Conservation (phyloP, 139 green algal genomes). For the Chlamydomonas applanata region DNA sequence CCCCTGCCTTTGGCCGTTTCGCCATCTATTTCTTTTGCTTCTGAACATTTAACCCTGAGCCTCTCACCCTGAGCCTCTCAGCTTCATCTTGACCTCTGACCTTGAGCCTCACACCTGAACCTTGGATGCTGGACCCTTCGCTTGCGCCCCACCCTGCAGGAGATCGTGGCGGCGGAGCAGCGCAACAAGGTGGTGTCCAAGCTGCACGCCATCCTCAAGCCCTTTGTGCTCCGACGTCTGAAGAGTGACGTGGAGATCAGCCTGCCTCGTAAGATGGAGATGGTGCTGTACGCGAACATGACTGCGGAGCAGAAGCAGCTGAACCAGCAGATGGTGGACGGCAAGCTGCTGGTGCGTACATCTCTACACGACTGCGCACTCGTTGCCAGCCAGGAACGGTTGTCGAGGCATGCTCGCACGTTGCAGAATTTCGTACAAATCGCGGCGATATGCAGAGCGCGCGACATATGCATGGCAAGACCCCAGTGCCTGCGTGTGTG, state of each 20-base stretch:
- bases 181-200: slow-evolving; percentile 69
- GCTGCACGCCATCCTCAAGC: slow-evolving; percentile 89
- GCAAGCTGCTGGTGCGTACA: slow-evolving; percentile 57
- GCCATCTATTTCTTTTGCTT: too few species aligned
- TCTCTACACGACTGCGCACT: too few species aligned
- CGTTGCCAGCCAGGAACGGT: too few species aligned
- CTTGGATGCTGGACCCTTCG: too few species aligned
- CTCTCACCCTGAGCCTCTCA: too few species aligned
- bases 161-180: slow-evolving; percentile 75
- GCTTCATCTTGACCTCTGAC: too few species aligned
- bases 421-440: not conserved
- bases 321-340: slow-evolving; percentile 76
- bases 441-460: not conserved
- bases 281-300: slow-evolving; percentile 88
- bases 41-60: too few species aligned
- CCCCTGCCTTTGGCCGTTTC: too few species aligned
- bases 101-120: too few species aligned
- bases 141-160: slow-evolving; percentile 21
- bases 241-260: slow-evolving; percentile 86
- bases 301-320: slow-evolving; percentile 69
- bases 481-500: too few species aligned
- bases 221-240: slow-evolving; percentile 89
- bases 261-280: slow-evolving; percentile 86
- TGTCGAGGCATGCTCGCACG: not conserved
- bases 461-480: too few species aligned